Base-by-base conservation (phyloP, 371 early-diverging fungal species). In the Sanchytrium tribonematis region DNA sequence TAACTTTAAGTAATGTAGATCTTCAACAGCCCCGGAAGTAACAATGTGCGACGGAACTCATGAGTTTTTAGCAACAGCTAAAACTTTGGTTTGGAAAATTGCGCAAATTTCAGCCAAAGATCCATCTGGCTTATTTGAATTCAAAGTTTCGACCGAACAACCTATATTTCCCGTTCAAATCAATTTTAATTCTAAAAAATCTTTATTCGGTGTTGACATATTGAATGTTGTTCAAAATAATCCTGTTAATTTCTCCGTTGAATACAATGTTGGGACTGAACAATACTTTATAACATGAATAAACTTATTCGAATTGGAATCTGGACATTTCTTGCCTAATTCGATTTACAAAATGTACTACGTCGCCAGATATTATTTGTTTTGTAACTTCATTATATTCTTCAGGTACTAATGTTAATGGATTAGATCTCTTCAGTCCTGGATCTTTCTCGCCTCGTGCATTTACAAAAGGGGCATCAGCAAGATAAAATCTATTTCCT, bases 1-100 rank as follows among this genome's bases (percentile, higher is more conserved):
- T 87, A 82, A 79, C 85, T 80, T 30, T 29, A 12, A 48, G 5
- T 48, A 48, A 48, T 22, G 22, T 48, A 48, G 48, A 22, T 12
- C 48, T 48, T 48, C 48, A 48, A 48, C 22, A 12, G 12, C 5
- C 5, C 48, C 48, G 22, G 12, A 48, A 48, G 48, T 48, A 48
- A 22, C 12, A 5, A 22, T 48, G 5, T 48, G 48, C 22, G 48
- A 48, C 22, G 48, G 48, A 48, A 48, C 5, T 5, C 48, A 48
- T 22, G 48, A 48, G 48, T 48, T 48, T 48, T n/a, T n/a, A n/a
- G n/a, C n/a, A n/a, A 48, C 12, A 5, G 22, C 5, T 48, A 48
- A 48, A 48, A 22, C 22, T 12, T 48, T 48, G 22, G 22, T 5
- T 22, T 48, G 48, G 48, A 5, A 48, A 12, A 48, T 48, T 22